Percentiles rank a stretch among this genome's conserved stretches.
These are phyloP conservation scores for Colletotrichum viniferum DNA, from an alignment of 2,329 filamentous ascomycete species.

Conservation along the genomic window DNA sequence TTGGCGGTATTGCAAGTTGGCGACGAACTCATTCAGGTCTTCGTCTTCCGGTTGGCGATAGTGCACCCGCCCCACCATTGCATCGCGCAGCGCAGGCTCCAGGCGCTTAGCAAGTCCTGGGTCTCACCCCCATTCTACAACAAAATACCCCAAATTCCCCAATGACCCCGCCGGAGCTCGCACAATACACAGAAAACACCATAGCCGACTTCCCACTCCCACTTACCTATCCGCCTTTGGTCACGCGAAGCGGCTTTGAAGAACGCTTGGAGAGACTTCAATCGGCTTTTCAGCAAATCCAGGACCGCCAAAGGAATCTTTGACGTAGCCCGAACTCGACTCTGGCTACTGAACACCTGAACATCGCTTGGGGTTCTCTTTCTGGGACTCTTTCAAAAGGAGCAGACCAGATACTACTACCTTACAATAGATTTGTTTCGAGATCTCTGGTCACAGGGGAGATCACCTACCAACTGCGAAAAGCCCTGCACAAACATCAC, in stretches of 20 bases:
- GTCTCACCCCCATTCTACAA: neutral
- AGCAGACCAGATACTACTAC: neutral
- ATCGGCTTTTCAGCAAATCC: neutral
- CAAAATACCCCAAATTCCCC: neutral
- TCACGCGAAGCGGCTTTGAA: neutral
- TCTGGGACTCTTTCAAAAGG: neutral
- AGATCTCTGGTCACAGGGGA: neutral
- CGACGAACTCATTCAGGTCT: constrained; percentile 37
- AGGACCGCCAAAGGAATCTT: neutral
- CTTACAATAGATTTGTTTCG: neutral
- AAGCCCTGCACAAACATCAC: neutral
- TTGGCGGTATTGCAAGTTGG: constrained; percentile 9
- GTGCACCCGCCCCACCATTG: constrained; percentile 17
- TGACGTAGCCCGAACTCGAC: neutral
- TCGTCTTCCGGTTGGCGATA: constrained; percentile 43
- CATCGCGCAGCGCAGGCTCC: constrained; percentile 34
- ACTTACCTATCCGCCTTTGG: neutral
- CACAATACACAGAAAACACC: neutral
- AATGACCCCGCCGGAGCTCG: neutral
- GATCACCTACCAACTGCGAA: neutral
- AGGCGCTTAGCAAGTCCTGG: constrained; percentile 27
- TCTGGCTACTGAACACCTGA: neutral
- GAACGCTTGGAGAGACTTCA: neutral
- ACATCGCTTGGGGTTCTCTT: neutral
- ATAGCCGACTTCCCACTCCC: neutral